A percentile compares a stretch with the other conserved stretches of the same genome.
phyloP scores from a whole-genome alignment of 1,284 basidiomycete genomes.

The Melampsora abietis-canadensis region DNA sequence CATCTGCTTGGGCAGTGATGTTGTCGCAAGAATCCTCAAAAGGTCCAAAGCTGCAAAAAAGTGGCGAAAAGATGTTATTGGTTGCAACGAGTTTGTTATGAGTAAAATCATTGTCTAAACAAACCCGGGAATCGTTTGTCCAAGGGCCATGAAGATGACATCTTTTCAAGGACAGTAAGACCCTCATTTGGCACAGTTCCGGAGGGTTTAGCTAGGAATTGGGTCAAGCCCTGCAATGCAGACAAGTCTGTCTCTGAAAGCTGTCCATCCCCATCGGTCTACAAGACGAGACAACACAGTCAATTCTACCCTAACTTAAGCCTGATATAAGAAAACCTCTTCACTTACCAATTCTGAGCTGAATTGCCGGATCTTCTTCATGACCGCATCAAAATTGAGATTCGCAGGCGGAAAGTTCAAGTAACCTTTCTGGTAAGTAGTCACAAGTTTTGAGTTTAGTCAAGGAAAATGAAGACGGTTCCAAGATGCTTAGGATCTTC shows the following conservation, averaged over 20 bases:
- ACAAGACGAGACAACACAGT: no score
- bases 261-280: neutral
- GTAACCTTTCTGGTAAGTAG: slow-evolving; percentile 14
- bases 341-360: slow-evolving; percentile 29
- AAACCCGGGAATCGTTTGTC: slow-evolving; percentile 34
- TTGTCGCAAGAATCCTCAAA: slow-evolving; percentile 16
- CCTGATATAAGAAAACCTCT: neutral
- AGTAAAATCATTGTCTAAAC: slow-evolving; percentile 1
- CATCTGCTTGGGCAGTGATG: slow-evolving; percentile 15
- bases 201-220: slow-evolving; percentile 18
- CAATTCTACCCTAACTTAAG: no score
- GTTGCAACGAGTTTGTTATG: neutral
- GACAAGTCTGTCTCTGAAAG: slow-evolving; percentile 9
- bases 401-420: slow-evolving; percentile 36
- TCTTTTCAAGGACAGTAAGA: slow-evolving; percentile 24
- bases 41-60: slow-evolving; percentile 26
- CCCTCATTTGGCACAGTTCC: slow-evolving; percentile 5
- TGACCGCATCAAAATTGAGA: slow-evolving; percentile 22
- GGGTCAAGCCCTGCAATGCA: slow-evolving; percentile 10
- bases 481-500: neutral
- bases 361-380: slow-evolving; percentile 32
- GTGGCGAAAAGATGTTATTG: neutral
- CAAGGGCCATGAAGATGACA: slow-evolving; percentile 20
- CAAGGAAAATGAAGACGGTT: neutral
- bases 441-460: neutral